Evolutionary conservation across 768 basidiomycete species (phyloP), one percentile per base, ranked within the genome.

Genomic region (Lentinus tigrinus): DNA sequence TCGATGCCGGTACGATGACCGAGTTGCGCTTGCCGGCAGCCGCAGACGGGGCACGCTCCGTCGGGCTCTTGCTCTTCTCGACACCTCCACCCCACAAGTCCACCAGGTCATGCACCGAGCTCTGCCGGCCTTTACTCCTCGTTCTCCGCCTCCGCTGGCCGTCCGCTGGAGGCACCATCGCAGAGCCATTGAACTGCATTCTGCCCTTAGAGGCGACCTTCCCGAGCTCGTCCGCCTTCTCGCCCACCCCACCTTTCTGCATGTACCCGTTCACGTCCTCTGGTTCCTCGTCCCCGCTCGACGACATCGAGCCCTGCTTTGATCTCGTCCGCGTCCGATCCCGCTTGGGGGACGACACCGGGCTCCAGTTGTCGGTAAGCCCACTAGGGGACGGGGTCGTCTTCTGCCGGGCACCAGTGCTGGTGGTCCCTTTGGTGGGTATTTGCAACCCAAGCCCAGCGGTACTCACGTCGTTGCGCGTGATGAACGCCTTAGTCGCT

Each of bases 31-130:
- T 68, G 17, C 36, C 17, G 0, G 55, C 24, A 2, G 60, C 43
- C 8, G 55, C 24, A 2, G 60, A 36, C 8, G 58, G 52, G 16
- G 46, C 40, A 47, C 34, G 48, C 36, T 37, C 39, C 42, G 46
- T 58, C 52, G 37, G 52, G 56, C 50, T 64, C 60, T 76, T 80
- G 62, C 83, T 80, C 63, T 78, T 81, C 23, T 67, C 63, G 61
- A 57, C 59, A 14, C 79, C 77, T 7, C 88, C 88, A 40, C 89
- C 89, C 78, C 87, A 92, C 27, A 93, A 70, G 68, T 89, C 88
- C 27, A 93, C 88, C 54, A 93, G 69, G 66, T 93, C 88, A 65
- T 94, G 90, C 23, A 93, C 90, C 13, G 92, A 93, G 65, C 84
- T 87, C 75, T 93, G 89, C 61, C 91, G 75, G 39, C 81, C 77